Base-by-base conservation (phyloP, 306 rosid species). In the Leucaena leucocephala region DNA sequence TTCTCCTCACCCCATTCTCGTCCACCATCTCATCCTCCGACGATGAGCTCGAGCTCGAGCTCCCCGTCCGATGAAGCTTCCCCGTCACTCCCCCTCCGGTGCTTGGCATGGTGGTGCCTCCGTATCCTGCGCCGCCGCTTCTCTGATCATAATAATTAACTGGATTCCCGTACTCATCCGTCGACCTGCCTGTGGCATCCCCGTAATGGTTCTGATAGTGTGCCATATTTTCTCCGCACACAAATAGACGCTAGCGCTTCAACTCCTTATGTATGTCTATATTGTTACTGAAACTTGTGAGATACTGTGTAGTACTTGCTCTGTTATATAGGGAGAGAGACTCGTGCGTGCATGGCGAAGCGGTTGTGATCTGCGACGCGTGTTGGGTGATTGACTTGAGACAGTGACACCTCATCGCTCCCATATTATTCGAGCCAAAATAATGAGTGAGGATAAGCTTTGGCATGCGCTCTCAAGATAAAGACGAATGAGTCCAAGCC, bases 1-100 rank as follows among this genome's bases (percentile, higher is more conserved):
- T 89, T 76, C 87, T 89, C 54, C 93, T 66, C 75, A 90, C 93
- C 13, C 93, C 92, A 16, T 44, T 76, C 38, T 88, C 90, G 68
- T 89, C 92, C 70, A 84, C 92, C 80, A 43, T 43, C 21, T 86
- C 92, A 1, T 86, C 82, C 90, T 86, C 82, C 90, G 84, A 44
- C 21, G 90, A 89, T 16, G 90, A 89, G 84, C 90, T 86, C 1
- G 89, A 83, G 87, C 89, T 40, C 0, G 80, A 71, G 78, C 87
- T 86, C 13, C 90, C 90, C 13, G 90, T 82, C 42, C 90, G 87
- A 5, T 22, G 82, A 39, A 77, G 87, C 69, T 27, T 27, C 27
- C 27, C 27, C 27, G 27, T 27, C 27, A 27, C 27, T 27, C 27
- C 27, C 27, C 27, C 27, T 27, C 27, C 27, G 27, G 27, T 27